phyloP scores from a whole-genome alignment of 2,329 filamentous ascomycete genomes.

The Colletotrichum sp. region DNA sequence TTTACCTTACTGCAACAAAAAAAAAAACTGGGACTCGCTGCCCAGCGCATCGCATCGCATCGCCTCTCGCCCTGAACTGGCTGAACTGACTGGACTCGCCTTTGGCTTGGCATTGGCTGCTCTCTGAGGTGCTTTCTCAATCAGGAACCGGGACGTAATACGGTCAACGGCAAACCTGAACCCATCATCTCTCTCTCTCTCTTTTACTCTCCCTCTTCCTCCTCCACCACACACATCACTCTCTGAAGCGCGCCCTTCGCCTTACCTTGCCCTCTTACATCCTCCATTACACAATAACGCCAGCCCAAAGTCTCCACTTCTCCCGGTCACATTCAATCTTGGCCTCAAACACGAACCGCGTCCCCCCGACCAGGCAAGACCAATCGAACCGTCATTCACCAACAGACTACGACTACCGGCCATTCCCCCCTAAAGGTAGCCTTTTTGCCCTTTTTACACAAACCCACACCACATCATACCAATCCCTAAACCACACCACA shows the following conservation, averaged over 20 bases:
- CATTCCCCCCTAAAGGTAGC: background rate
- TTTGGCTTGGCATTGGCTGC: background rate
- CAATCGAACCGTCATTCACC: background rate
- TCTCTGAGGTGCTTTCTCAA: background rate
- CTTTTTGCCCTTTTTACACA: slow-evolving; percentile 7
- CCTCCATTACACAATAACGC: background rate
- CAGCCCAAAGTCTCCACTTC: slow-evolving; percentile 1
- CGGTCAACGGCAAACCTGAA: background rate
- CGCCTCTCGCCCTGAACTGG: background rate
- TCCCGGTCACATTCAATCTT: slow-evolving; percentile 11
- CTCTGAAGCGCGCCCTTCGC: background rate
- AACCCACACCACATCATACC: background rate
- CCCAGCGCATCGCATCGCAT: background rate
- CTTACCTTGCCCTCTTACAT: background rate
- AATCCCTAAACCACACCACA: background rate
- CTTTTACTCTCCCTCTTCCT: background rate
- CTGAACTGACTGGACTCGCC: background rate
- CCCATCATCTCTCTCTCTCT: background rate
- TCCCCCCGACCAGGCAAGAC: background rate
- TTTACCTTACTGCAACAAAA: background rate
- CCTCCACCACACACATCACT: background rate
- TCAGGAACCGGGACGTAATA: background rate
- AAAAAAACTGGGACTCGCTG: background rate
- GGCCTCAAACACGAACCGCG: slow-evolving; percentile 20
- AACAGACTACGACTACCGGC: background rate